These are phyloP conservation scores for Stemphylium beticola DNA, from an alignment of 2,329 filamentous ascomycete genomes.

Conservation along the genomic window DNA sequence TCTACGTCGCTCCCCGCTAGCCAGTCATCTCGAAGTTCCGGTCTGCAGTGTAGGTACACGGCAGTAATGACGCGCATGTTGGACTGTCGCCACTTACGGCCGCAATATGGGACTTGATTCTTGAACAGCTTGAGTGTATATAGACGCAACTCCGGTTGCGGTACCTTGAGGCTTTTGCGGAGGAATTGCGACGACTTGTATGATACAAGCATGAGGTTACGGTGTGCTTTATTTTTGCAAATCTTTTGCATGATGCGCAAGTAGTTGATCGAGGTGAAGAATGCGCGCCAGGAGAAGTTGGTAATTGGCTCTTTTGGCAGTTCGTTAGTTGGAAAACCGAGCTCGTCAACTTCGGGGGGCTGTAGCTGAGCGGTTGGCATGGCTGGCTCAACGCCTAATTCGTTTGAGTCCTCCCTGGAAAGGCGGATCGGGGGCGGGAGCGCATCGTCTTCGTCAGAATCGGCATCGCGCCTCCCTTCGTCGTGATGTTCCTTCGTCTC, in stretches of 20 bases:
- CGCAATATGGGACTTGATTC: constrained; percentile 96
- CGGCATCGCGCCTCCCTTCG: constrained; percentile 28
- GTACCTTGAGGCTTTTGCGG: constrained; percentile 88
- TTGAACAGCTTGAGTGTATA: constrained; percentile 99
- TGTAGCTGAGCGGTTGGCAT: constrained; percentile 33
- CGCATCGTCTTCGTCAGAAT: constrained; percentile 67
- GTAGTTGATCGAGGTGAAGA: constrained; percentile 94
- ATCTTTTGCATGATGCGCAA: constrained; percentile 97
- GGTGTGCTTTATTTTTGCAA: constrained; percentile 93
- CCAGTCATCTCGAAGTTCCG: constrained; percentile 95
- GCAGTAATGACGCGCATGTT: constrained; percentile 99
- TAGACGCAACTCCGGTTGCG: constrained; percentile 82
- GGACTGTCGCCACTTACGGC: constrained; percentile 94
- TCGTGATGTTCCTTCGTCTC: constrained; percentile 26
- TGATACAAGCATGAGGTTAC: constrained; percentile 89
- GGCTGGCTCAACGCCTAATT: constrained; percentile 34
- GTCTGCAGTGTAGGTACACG: constrained; percentile 90
- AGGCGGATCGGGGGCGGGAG: constrained; percentile 79
- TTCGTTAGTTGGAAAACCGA: constrained; percentile 78
- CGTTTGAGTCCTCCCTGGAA: constrained; percentile 50
- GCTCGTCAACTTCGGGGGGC: constrained; percentile 75
- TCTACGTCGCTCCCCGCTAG: constrained; percentile 89
- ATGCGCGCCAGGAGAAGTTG: constrained; percentile 89
- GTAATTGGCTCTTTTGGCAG: constrained; percentile 80
- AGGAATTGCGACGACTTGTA: constrained; percentile 95